A percentile compares a stretch with the other conserved stretches of the same genome.
These are phyloP conservation scores for Paralagenidium karlingii DNA, from an alignment of 352 stramenopile species.

Conservation along the genomic window DNA sequence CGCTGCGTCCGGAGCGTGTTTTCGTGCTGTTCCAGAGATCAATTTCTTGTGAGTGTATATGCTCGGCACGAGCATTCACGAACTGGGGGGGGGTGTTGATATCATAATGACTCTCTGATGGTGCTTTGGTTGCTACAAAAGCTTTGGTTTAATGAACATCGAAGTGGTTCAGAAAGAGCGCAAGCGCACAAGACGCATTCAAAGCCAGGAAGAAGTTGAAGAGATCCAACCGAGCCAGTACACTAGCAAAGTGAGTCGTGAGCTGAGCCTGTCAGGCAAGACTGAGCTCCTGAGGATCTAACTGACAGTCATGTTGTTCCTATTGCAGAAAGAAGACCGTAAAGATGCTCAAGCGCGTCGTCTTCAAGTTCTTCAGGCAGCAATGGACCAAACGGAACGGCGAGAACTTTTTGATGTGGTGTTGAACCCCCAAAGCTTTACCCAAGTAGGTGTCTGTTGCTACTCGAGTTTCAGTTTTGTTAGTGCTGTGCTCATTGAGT, in stretches of 20 bases:
- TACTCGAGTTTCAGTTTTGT: not conserved
- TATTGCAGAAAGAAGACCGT: conserved; percentile 36
- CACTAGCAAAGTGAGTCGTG: conserved; percentile 42
- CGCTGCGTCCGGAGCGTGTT: conserved; percentile 46
- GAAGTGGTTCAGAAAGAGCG: conserved; percentile 60
- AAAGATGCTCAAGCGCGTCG: conserved; percentile 68
- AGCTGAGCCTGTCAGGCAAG: not conserved
- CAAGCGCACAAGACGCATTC: conserved; percentile 23
- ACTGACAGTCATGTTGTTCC: too few relatives aligned
- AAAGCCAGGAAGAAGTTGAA: conserved; percentile 34
- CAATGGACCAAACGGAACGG: conserved; percentile 20
- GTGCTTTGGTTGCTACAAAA: conserved; percentile 8
- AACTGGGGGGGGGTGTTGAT: too few relatives aligned
- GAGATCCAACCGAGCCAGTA: conserved; percentile 57
- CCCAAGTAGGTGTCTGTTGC: conserved; percentile 23
- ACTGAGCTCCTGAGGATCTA: not conserved
- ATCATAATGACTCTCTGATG: conserved; percentile 4
- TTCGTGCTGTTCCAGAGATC: conserved; percentile 53
- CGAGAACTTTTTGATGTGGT: conserved; percentile 61
- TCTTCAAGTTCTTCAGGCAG: conserved; percentile 52
- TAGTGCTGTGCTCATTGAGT: not conserved
- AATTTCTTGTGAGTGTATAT: conserved; percentile 38
- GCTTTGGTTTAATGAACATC: conserved; percentile 66
- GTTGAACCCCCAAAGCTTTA: conserved; percentile 60
- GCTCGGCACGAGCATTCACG: too few relatives aligned